Base-by-base conservation (phyloP, 1,284 basidiomycete species). In the Wallemia hederae region DNA sequence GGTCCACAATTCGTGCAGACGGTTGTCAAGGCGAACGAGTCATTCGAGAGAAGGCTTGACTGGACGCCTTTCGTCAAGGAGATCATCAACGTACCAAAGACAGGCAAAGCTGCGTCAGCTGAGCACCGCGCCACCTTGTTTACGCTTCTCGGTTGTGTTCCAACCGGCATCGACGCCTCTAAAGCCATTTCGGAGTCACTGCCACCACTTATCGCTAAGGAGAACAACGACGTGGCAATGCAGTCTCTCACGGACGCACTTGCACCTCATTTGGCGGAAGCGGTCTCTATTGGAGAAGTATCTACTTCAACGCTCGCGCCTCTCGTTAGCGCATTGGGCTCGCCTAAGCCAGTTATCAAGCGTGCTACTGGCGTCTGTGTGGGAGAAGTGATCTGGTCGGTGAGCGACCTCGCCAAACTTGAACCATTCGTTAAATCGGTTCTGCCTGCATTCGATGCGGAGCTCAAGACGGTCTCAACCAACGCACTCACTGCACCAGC, bases 121-220 rank as follows among this genome's bases (percentile, higher is more conserved):
- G 89, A 91, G 63, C 87, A 96, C 68, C 81, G 89, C n/a, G 70
- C 80, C 3, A 75, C 81, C 0, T 73, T 96, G 11, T 89, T 85
- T 70, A 76, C 77, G 7, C 86, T 94, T 79, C 74, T 88, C 1
- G 70, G 75, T 1, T 70, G 68, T 31, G 64, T 91, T 2, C 70
- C 73, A 1, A 75, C 81, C 0, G 76, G 78, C 1, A 64, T 71
- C 1, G 65, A 67, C 0, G 73, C 78, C 1, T 86, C 85, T 0
- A 61, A 69, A 1, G 67, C 72, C 0, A 70, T 88, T 17, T 69
- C 82, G 0, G 75, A 80, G 60, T 73, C 75, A 0, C 69, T 79
- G 0, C 74, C 77, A 0, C 72, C 76, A 0, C 72, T 91, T 2
- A 72, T 90, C 34, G 72, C 78, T 1, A 92, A 92, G 69, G 89